These are phyloP conservation scores for Clohesyomyces aquaticus DNA, from an alignment of 495 filamentous ascomycete genomes.

Conservation along the genomic window DNA sequence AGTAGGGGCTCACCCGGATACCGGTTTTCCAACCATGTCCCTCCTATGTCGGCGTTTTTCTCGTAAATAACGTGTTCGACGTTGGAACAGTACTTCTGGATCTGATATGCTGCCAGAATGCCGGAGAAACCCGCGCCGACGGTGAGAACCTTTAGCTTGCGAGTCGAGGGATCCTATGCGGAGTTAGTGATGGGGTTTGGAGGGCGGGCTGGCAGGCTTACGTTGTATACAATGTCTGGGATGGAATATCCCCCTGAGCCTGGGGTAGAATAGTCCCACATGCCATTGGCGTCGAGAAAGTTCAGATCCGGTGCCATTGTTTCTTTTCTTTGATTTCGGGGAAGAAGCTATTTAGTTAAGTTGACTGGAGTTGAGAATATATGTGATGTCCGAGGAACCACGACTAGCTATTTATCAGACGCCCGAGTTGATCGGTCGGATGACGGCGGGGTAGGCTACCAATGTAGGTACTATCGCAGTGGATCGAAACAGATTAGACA, in stretches of 20 bases:
- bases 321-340: no score
- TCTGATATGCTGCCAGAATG: conserved; percentile 47
- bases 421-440: no score
- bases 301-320: conserved; percentile 46
- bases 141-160: conserved; percentile 43
- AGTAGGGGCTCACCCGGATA: conserved; percentile 36
- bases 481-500: no score
- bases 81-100: conserved; percentile 46
- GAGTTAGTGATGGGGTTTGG: conserved; percentile 5
- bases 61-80: conserved; percentile 49
- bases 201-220: not conserved
- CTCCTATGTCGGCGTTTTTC: conserved; percentile 47
- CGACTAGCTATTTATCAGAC: no score
- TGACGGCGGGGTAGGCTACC: no score
- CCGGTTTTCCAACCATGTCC: conserved; percentile 45
- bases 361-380: no score
- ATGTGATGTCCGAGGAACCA: no score
- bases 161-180: conserved; percentile 39
- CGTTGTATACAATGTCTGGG: conserved; percentile 38
- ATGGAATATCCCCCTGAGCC: conserved; percentile 46
- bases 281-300: conserved; percentile 26
- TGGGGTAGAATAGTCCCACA: conserved; percentile 44
- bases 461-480: no score
- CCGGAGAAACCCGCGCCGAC: conserved; percentile 47
- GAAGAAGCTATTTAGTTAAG: no score